Evolutionary conservation across 352 stramenopile genomes (phyloP), one percentile per base, ranked within the genome.

Genomic region (Globisporangium megalacanthum): DNA sequence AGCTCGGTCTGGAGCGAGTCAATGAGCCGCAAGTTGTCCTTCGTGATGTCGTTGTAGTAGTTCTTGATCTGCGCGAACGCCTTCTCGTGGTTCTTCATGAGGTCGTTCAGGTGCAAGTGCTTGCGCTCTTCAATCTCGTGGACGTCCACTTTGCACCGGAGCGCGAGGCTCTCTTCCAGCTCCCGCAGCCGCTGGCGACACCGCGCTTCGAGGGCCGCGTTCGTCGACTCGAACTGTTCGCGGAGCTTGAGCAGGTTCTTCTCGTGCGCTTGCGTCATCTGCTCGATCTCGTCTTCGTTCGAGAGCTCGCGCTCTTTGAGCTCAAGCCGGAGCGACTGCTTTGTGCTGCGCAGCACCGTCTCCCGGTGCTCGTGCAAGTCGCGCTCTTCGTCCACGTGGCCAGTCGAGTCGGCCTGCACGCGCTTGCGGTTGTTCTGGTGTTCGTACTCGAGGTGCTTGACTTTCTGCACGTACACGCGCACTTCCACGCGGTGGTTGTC

Each of bases 21-120:
- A 52, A 98, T 98, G 45, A 97, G 78, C 10, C 89, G 82, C 22
- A 98, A 58, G 62, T 97, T 98, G 69, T 97, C 83, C 52, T 93
- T 89, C 15, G 93, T 98, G 60, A 98, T 98, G 60, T 97, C 89
- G 66, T 98, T 98, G 67, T 98, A 98, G 82, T 98, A 98, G 52
- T 90, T 87, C 60, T 97, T 97, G 79, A 98, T 98, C 77, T 97
- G 88, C 8, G 75, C 82, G 64, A 96, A 96, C 17, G 89, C 88
- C 60, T 93, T 95, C 60, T 96, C 86, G 66, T 98, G 92, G 71
- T 97, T 97, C 60, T 86, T 85, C 81, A 98, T 97, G 22, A 98
- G 69, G 52, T 98, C 90, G 66, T 97, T 97, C 60, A 98, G 97
- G 75, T 98, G 93, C 50, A 96, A 56, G 59, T 98, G 98, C 72